A percentile compares a stretch with the other conserved stretches of the same genome.
Evolutionary conservation across 2,329 filamentous ascomycete genomes (phyloP).

Genomic region (Boeremia exigua): DNA sequence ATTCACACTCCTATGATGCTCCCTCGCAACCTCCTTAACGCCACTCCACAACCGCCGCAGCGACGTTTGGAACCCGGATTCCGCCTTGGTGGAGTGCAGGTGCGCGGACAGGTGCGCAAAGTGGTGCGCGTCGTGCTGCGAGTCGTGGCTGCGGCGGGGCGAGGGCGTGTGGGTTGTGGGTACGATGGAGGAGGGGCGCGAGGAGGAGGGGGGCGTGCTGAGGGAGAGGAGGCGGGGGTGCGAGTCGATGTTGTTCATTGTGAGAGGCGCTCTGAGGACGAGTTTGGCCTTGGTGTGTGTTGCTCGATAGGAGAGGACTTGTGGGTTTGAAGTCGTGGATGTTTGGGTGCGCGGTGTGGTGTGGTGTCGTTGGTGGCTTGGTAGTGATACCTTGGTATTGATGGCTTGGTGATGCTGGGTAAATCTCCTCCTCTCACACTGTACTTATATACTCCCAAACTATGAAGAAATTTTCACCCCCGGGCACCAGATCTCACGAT

Average conservation of each 20-base stretch:
- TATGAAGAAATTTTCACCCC: conserved; percentile 11
- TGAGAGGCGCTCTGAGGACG: conserved; percentile 16
- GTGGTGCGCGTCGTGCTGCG: conserved; percentile 30
- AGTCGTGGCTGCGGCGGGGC: conserved; percentile 27
- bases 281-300: background rate
- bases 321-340: background rate
- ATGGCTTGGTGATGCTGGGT: conserved; percentile 1
- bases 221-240: conserved; percentile 33
- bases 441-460: conserved; percentile 6
- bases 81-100: conserved; percentile 14
- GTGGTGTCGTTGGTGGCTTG: background rate
- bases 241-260: conserved; percentile 29
- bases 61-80: conserved; percentile 27
- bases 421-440: background rate
- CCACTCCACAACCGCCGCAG: conserved; percentile 40
- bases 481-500: conserved; percentile 18
- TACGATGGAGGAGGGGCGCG: conserved; percentile 6
- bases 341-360: background rate
- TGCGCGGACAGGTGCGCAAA: conserved; percentile 18
- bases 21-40: conserved; percentile 34
- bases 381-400: conserved; percentile 10
- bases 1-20: conserved; percentile 41
- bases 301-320: background rate
- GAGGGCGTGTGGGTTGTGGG: conserved; percentile 23
- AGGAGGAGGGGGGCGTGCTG: conserved; percentile 10